Evolutionary conservation across 2,329 filamentous ascomycete species (phyloP), one percentile per base, ranked within the genome.

Genomic region (Xylaria arbuscula): DNA sequence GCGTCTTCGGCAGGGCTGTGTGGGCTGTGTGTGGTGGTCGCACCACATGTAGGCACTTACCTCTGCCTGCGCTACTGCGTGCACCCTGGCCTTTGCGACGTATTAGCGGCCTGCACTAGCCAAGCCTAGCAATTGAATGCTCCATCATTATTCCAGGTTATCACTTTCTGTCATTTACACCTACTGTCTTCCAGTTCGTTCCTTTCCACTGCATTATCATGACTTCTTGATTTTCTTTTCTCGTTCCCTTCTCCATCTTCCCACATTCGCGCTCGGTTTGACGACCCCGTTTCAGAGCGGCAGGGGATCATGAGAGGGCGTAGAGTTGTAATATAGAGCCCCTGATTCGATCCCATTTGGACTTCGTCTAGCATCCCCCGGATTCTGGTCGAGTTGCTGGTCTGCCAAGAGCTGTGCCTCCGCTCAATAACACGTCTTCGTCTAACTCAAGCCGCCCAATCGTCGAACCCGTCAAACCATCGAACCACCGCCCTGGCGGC

Each of bases 401-500:
- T 47, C 48, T 40, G 34, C 40, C 38, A 56, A 60, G 38, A 54
- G 28, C 61, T 34, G 47, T 28, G 10, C 36, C 51, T 58, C 67
- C 48, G 28, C 5, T 28, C 28, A 2, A 28, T 28, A 28, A 28
- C 28, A 28, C 28, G 28, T 28, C 28, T 28, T 28, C 28, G 28
- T 28, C 2, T 28, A 5, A 28, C 5, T 24, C 19, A 36, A 19
- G 22, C n/a, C 61, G 5, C 36, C 40, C n/a, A 38, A 4, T n/a
- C 57, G n/a, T 48, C 53, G 15, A 45, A 22, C n/a, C 17, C 42
- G 7, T n/a, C 15, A n/a, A 58, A 40, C 28, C 19, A 38, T 51
- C 60, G 13, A 61, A 62, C 57, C 55, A 67, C 45, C 56, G 70
- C 62, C 66, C 38, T 68, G 72, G 71, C 67, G 70, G 66, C 70